Base-by-base conservation (phyloP, 2,329 filamentous ascomycete species). In the Aspergillus glaucus region DNA sequence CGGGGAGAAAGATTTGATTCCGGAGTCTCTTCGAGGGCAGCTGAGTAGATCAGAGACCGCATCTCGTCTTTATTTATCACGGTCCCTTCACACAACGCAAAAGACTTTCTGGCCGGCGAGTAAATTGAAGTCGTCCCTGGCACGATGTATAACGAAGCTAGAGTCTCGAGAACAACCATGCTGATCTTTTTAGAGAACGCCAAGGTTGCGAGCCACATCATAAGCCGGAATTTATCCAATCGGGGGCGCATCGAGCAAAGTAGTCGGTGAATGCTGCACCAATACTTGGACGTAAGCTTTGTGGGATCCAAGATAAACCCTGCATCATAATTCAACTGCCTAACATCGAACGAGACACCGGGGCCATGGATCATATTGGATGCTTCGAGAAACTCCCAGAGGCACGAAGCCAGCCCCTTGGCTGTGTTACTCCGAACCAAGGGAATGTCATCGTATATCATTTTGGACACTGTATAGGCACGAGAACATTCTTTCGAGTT, bases 171-270 rank as follows among this genome's bases (percentile, higher is more conserved):
- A 14, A 63, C 50, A 15, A 45, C 30, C 53, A 64, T 60, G 26
- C 60, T 47, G 10, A 51, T 26, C n/a, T 54, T 41, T 9, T 55
- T 43, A 2, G 57, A 51, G 46, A 62, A 65, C 2, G 60, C 60
- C 50, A 66, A 44, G 6, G 57, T 55, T 26, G 58, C 55, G 21
- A 67, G 50, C 60, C 57, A 64, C 10, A 61, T 57, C 58, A 66
- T 64, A 8, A 66, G 24, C 12, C 54, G 55, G 43, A 56, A 60
- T 40, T 55, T 62, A 43, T 61, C 50, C 6, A 44, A 41, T 4
- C 24, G 49, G 26, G 21, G 26, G 9, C 7, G 42, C 40, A 36
- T 48, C 45, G 43, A 53, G 39, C 45, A 46, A n/a, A 63, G 46
- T 8, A 54, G 24, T 30, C 26, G 28, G 26, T 64, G 57, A 26